Base-by-base conservation (phyloP, 1,139 yeast genomes). In the Komagataea norvegica region DNA sequence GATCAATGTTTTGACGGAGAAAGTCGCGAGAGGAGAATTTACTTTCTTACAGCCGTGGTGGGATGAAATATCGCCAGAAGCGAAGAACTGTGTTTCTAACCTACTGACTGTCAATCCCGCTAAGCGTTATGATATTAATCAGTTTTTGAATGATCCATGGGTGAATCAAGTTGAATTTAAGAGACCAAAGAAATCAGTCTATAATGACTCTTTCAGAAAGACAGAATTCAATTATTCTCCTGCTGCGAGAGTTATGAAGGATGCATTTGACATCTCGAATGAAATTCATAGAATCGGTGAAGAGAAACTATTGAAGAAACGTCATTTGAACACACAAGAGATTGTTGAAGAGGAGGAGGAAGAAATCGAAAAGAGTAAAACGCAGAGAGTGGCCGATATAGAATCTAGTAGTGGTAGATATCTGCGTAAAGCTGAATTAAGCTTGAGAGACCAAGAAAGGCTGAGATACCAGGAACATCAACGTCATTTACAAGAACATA, bases 261-360 rank as follows among this genome's bases (percentile, higher is more conserved):
- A 91, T 54, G 96, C 95, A 8, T 89, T 89, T 62, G 98, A 91
- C 56, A 84, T 91, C 13, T 82, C 95, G 15, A 80, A 93, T 42
- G 96, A 96, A 0, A 95, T 91, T 8, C 95, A 88, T 57, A 79
- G 98, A 60, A 77, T 78, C 70, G 95, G 89, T 28, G 95, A 86
- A 62, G 96, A 87, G 55, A 81, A 80, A 17, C 73, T 77, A 2
- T 62, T 78, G 31, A 59, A 67, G 17, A 60, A 63, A 33, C 63
- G 59, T 35, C 57, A 57, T 33, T 48, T 57, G 28, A 47, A 48
- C 22, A 52, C 43, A 48, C 37, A 42, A 3, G 44, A 49, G 21
- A 44, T 52, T 10, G 25, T 40, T 9, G 49, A 48, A 24, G 54
- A 52, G 29, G 56, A 52, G 20, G 52, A 48, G 25, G 54, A 52